A percentile compares a stretch with the other conserved stretches of the same genome.
Evolutionary conservation across 1,284 basidiomycete species (phyloP).

Genomic region (Ceratobasidium sp.): DNA sequence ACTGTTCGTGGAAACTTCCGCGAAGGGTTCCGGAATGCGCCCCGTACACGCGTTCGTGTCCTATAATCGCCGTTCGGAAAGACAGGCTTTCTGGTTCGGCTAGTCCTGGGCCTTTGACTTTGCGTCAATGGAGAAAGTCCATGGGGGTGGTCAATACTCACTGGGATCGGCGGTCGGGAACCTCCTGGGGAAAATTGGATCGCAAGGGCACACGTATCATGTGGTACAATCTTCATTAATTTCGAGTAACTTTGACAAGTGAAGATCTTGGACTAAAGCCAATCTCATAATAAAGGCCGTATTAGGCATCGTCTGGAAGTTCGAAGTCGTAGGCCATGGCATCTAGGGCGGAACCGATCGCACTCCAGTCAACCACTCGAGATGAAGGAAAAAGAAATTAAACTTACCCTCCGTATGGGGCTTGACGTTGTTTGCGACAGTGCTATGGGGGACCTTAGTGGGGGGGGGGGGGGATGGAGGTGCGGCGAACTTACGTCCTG

Average conservation of each 20-base stretch:
- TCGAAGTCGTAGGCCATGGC: slow-evolving; percentile 36
- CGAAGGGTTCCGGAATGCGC: background rate
- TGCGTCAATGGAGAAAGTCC: too few relatives aligned
- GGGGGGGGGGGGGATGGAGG: background rate
- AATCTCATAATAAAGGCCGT: slow-evolving; percentile 1
- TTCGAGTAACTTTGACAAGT: background rate
- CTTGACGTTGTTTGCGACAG: slow-evolving; percentile 22
- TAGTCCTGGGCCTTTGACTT: background rate
- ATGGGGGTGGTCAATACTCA: background rate
- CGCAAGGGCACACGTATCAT: background rate
- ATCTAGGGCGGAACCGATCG: slow-evolving; percentile 13
- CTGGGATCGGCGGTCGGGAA: background rate
- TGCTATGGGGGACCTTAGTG: background rate
- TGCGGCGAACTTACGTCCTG: background rate
- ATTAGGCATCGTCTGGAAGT: slow-evolving; percentile 28
- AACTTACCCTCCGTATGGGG: slow-evolving; percentile 15
- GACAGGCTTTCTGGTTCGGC: too few relatives aligned
- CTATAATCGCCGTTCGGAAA: too few relatives aligned
- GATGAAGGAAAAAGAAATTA: background rate
- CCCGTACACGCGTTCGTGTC: background rate
- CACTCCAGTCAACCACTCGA: background rate
- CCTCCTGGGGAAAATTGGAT: background rate
- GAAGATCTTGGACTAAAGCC: background rate
- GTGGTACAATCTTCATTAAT: background rate
- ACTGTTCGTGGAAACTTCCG: background rate